These are phyloP conservation scores for Fragilaria radians DNA, from an alignment of 108 stramenopile species.

Conservation along the genomic window DNA sequence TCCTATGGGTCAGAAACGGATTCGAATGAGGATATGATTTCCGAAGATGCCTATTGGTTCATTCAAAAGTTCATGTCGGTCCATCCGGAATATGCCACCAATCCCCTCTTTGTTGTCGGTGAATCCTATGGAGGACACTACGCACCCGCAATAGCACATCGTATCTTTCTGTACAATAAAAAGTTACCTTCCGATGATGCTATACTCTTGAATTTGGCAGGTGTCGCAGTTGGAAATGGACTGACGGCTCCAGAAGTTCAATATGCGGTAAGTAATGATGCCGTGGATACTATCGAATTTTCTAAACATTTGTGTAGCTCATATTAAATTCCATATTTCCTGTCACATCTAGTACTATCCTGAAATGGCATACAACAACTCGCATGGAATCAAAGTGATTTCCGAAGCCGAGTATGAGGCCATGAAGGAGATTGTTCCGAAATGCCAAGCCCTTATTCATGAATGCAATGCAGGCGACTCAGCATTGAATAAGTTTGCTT, in stretches of 20 bases:
- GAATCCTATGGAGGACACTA: slow-evolving; percentile 97
- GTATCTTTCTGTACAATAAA: slow-evolving; percentile 61
- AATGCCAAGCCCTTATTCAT: slow-evolving; percentile 71
- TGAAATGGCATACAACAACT: slow-evolving; percentile 91
- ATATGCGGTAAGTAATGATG: slow-evolving; percentile 43
- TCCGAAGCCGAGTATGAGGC: slow-evolving; percentile 58
- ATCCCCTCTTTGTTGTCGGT: slow-evolving; percentile 75
- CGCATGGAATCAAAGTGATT: slow-evolving; percentile 80
- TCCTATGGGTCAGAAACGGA: slow-evolving; percentile 84
- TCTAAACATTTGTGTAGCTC: background rate
- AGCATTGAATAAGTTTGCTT: slow-evolving; percentile 55
- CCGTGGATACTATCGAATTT: background rate
- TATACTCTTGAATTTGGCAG: slow-evolving; percentile 65
- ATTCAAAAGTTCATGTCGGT: slow-evolving; percentile 84
- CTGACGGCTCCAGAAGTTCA: slow-evolving; percentile 90
- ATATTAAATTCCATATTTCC: background rate
- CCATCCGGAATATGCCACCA: slow-evolving; percentile 74
- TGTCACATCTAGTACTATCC: slow-evolving; percentile 66
- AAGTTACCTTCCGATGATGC: slow-evolving; percentile 33
- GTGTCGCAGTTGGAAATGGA: slow-evolving; percentile 94
- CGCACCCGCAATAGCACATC: slow-evolving; percentile 84
- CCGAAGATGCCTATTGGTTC: slow-evolving; percentile 93
- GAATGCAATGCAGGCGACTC: slow-evolving; percentile 69
- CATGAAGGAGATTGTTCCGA: slow-evolving; percentile 66
- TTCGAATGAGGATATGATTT: slow-evolving; percentile 84